Evolutionary conservation across 495 filamentous ascomycete genomes (phyloP).

Genomic region (Stereocaulon alpinum): DNA sequence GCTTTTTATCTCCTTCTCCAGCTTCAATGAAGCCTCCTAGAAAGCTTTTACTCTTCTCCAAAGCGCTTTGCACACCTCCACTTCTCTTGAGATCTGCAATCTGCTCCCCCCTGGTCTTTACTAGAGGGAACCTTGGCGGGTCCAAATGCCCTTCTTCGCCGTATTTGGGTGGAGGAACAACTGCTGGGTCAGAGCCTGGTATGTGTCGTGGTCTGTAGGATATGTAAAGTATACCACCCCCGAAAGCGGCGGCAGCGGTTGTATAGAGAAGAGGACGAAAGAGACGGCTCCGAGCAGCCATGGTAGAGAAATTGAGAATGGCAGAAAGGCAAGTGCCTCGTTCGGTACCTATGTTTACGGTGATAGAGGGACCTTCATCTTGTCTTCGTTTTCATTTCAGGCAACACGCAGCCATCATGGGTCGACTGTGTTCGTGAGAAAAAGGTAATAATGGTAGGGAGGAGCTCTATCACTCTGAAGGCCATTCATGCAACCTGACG

Average conservation of each 20-base stretch:
- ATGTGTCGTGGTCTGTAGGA: constrained; percentile 78
- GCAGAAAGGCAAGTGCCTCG: not conserved
- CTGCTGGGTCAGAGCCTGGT: constrained; percentile 68
- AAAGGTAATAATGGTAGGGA: not conserved
- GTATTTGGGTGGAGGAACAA: constrained; percentile 73
- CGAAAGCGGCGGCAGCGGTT: constrained; percentile 44
- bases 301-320: not conserved
- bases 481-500: not conserved
- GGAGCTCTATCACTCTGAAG: not conserved
- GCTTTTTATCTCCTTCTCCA: constrained; percentile 18
- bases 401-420: not conserved
- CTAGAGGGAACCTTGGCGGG: constrained; percentile 68
- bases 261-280: constrained; percentile 53
- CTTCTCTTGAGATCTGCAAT: constrained; percentile 41
- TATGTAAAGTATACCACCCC: constrained; percentile 60
- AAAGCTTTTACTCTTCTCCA: constrained; percentile 9
- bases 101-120: constrained; percentile 57
- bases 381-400: not conserved
- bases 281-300: constrained; percentile 33
- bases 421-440: not conserved
- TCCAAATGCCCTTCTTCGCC: constrained; percentile 65
- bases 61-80: not conserved
- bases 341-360: not conserved
- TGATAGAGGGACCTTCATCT: not conserved
- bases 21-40: constrained; percentile 12